Evolutionary conservation across 2,329 filamentous ascomycete genomes (phyloP).

Genomic region (Monascus ruber): DNA sequence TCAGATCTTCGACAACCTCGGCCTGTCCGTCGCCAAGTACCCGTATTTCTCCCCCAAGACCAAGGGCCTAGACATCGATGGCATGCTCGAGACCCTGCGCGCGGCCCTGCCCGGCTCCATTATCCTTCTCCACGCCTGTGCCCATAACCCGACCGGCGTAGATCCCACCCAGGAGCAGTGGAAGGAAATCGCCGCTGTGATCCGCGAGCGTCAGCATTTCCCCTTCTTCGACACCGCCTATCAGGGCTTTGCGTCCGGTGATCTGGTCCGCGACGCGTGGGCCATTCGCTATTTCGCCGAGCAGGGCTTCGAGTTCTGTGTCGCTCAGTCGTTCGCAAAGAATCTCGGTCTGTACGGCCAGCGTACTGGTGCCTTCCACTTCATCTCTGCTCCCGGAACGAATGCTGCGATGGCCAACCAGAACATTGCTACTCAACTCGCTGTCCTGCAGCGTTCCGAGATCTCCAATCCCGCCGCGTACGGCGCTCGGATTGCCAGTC

Average conservation of each 20-base stretch:
- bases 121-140: slow-evolving; percentile 86
- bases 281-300: slow-evolving; percentile 92
- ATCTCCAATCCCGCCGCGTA: slow-evolving; percentile 96
- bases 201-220: slow-evolving; percentile 73
- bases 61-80: slow-evolving; percentile 82
- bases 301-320: slow-evolving; percentile 64
- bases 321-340: slow-evolving; percentile 53
- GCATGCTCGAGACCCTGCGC: slow-evolving; percentile 64
- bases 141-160: slow-evolving; percentile 95
- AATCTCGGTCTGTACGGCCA: slow-evolving; percentile 83
- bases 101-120: slow-evolving; percentile 68
- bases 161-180: slow-evolving; percentile 91
- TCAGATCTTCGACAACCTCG: slow-evolving; percentile 93
- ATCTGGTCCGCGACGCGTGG: slow-evolving; percentile 72
- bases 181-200: slow-evolving; percentile 71
- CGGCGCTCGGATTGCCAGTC: slow-evolving; percentile 76
- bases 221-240: slow-evolving; percentile 98
- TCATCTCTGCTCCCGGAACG: slow-evolving; percentile 62
- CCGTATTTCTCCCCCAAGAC: slow-evolving; percentile 88
- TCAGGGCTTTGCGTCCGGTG: slow-evolving; percentile 92
- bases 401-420: slow-evolving; percentile 50
- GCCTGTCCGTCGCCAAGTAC: slow-evolving; percentile 66
- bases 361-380: slow-evolving; percentile 92
- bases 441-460: slow-evolving; percentile 90
- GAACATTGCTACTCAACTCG: slow-evolving; percentile 74